Evolutionary conservation across 1,284 basidiomycete genomes (phyloP).

Genomic region (Amylostereum areolatum): DNA sequence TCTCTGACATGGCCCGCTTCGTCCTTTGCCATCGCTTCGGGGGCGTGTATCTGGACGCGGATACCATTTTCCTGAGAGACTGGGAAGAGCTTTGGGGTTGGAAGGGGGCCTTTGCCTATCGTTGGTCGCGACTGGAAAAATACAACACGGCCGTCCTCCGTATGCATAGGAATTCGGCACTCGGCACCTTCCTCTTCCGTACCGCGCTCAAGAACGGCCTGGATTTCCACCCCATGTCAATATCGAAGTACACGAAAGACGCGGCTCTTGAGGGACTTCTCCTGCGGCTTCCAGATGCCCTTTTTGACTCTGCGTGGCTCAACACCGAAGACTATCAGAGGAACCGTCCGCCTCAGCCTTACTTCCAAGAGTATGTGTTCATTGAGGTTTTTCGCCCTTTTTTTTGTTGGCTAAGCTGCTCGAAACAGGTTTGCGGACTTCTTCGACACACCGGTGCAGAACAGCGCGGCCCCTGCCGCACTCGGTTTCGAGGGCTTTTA

Average conservation of each 20-base stretch:
- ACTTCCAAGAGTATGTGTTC: slow-evolving; percentile 49
- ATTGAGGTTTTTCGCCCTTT: background rate
- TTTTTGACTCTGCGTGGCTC: slow-evolving; percentile 67
- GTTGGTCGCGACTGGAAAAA: slow-evolving; percentile 59
- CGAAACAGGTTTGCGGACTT: slow-evolving; percentile 47
- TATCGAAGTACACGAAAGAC: slow-evolving; percentile 57
- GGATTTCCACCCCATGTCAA: slow-evolving; percentile 68
- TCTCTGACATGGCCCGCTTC: slow-evolving; percentile 69
- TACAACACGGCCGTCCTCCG: slow-evolving; percentile 70
- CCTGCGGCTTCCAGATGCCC: slow-evolving; percentile 57
- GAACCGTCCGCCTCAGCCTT: slow-evolving; percentile 62
- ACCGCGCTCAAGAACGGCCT: slow-evolving; percentile 62
- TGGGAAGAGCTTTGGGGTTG: slow-evolving; percentile 74
- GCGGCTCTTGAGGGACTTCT: slow-evolving; percentile 55
- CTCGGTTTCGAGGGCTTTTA: slow-evolving; percentile 66
- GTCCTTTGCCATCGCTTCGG: slow-evolving; percentile 65
- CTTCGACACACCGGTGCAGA: slow-evolving; percentile 52
- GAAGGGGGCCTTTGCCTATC: slow-evolving; percentile 64
- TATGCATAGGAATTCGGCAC: slow-evolving; percentile 55
- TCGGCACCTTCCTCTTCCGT: slow-evolving; percentile 61
- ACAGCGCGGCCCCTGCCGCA: slow-evolving; percentile 46
- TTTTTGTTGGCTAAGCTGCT: slow-evolving; percentile 5
- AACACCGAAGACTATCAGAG: slow-evolving; percentile 61
- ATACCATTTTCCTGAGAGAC: slow-evolving; percentile 66
- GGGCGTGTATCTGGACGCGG: slow-evolving; percentile 67